Evolutionary conservation across 805 yeast species (phyloP).

Genomic region (Yarrowia deformans): DNA sequence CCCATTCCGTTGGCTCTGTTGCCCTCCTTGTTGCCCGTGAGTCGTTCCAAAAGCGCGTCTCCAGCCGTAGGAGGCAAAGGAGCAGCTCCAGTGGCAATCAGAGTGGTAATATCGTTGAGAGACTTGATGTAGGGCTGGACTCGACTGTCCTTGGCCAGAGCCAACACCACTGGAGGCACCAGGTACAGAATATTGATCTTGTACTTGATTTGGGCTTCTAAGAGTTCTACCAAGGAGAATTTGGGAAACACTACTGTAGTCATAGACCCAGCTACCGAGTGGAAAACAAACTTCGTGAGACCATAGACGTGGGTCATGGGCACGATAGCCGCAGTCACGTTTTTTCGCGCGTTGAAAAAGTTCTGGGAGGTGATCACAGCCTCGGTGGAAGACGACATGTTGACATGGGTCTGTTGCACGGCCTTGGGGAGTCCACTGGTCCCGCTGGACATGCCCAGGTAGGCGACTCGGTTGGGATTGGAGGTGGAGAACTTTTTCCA

Average conservation of each 20-base stretch:
- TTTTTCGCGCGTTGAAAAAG: slow-evolving; percentile 51
- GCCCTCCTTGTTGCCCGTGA: slow-evolving; percentile 46
- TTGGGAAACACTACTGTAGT: slow-evolving; percentile 46
- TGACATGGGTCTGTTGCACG: slow-evolving; percentile 68
- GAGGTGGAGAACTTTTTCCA: slow-evolving; percentile 1
- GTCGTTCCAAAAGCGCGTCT: slow-evolving; percentile 19
- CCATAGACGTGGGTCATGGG: slow-evolving; percentile 50
- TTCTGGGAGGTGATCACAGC: slow-evolving; percentile 51
- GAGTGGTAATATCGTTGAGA: slow-evolving; percentile 53
- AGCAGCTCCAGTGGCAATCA: slow-evolving; percentile 58
- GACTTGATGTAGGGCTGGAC: slow-evolving; percentile 54
- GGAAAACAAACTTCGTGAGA: slow-evolving; percentile 46
- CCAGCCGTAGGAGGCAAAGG: slow-evolving; percentile 49
- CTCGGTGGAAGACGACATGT: slow-evolving; percentile 55
- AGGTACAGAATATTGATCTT: slow-evolving; percentile 54
- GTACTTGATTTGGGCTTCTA: slow-evolving; percentile 47
- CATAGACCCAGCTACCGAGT: slow-evolving; percentile 43
- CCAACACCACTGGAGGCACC: slow-evolving; percentile 55
- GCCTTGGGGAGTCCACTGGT: slow-evolving; percentile 77
- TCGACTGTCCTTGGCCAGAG: slow-evolving; percentile 56
- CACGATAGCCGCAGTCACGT: slow-evolving; percentile 48
- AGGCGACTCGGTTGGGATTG: slow-evolving; percentile 41
- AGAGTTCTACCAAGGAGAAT: slow-evolving; percentile 49
- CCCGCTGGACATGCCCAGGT: slow-evolving; percentile 49
- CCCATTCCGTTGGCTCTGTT: slow-evolving; percentile 44